Base-by-base conservation (phyloP, 306 rosid genomes). In the Elaeagnus macrophylla region DNA sequence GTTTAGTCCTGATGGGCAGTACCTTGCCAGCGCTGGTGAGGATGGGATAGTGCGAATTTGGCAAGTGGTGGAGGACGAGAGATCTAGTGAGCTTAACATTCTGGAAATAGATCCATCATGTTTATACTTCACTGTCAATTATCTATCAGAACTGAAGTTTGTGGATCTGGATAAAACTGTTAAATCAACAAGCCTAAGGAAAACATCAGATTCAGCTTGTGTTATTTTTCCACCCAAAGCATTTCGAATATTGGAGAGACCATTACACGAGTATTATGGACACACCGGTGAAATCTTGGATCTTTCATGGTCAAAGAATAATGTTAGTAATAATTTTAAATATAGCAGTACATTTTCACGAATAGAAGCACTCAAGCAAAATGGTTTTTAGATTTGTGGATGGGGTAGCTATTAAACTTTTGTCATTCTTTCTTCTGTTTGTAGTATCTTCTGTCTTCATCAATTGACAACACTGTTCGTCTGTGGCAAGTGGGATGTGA, bases 11-110 rank as follows among this genome's bases (percentile, higher is more conserved):
- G 90, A 85, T 60, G 95, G 95, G 36, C 74, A 55, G 40, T 82
- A 72, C 60, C 65, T 85, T 19, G 89, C 95, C 43, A 85, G 77
- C 61, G 95, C 77, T 9, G 95, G 90, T 16, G 79, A 79, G 69
- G 95, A 85, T 68, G 81, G 87, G 18, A 47, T 75, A 42, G 87
- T 85, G 43, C 83, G 87, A 5, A 73, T 85, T 43, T 85, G 95
- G 95, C 65, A 68, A 75, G 87, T 85, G 63, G 41, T 79, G 61
- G 84, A 77, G 64, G 73, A 65, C 36, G 87, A 75, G 59, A 77
- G 74, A 75, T 55, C 67, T 7, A 63, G 59, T 39, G 64, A 41
- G 61, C 25, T 71, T 36, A 70, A 79, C 67, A 62, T 66, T 71
- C 64, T 59, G 18, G 74, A 71, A 51, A 15, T 39, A 18, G 86